Conservation (phyloP, 495 filamentous ascomycete genomes). For the Rhizodiscina lignyota region DNA sequence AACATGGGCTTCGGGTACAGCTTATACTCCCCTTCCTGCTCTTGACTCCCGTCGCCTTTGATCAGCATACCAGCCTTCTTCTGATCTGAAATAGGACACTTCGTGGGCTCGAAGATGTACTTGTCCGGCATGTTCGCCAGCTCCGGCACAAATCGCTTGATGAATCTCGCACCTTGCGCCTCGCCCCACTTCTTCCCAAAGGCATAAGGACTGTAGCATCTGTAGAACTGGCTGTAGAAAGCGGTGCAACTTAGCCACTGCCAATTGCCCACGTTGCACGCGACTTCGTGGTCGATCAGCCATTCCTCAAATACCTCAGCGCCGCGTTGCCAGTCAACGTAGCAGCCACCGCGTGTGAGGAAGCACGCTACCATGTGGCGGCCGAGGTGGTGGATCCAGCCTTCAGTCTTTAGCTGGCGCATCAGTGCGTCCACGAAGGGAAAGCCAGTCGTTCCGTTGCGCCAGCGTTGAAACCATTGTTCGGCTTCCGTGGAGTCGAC, state of each 20-base stretch:
- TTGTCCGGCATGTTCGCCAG: constrained; percentile 39
- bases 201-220: constrained; percentile 47
- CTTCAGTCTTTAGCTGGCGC: constrained; percentile 49
- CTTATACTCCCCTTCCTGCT: constrained; percentile 18
- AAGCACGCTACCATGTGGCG: constrained; percentile 59
- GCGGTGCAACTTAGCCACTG: constrained; percentile 61
- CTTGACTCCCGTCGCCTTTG: constrained; percentile 29
- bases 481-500: constrained; percentile 40
- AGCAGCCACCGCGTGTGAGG: constrained; percentile 54
- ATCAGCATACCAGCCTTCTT: constrained; percentile 40
- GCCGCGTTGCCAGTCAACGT: constrained; percentile 56
- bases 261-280: constrained; percentile 57
- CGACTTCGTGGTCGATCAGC: constrained; percentile 53
- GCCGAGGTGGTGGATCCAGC: constrained; percentile 62
- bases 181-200: constrained; percentile 56
- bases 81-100: constrained; percentile 42
- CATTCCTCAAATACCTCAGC: constrained; percentile 59
- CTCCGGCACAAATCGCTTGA: constrained; percentile 45
- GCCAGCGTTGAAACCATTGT: constrained; percentile 48
- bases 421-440: constrained; percentile 63
- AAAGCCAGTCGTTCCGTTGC: constrained; percentile 46
- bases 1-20: constrained; percentile 57
- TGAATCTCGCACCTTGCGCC: constrained; percentile 39
- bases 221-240: constrained; percentile 48
- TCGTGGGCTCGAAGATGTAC: constrained; percentile 63